Conservation (phyloP, 2,329 filamentous ascomycete genomes). For the Fusarium incarnatum region DNA sequence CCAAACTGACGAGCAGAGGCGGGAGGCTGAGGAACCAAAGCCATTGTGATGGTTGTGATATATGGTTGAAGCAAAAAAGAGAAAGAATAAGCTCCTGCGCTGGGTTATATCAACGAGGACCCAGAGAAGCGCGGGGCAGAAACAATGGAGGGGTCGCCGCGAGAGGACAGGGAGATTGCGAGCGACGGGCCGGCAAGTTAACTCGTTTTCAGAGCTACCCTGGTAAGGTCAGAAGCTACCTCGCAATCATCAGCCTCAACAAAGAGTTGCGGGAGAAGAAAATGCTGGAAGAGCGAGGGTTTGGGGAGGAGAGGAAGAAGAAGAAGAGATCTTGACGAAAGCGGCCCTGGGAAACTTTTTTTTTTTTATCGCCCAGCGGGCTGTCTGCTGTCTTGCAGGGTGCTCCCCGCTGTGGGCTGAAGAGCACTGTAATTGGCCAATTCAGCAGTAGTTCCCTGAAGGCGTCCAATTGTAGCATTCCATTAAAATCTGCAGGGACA, state of each 20-base stretch:
- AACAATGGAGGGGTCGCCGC: constrained; percentile 36
- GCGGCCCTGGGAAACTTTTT: constrained; percentile 47
- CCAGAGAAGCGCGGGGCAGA: constrained; percentile 48
- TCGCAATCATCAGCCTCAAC: constrained; percentile 54
- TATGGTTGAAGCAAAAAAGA: constrained; percentile 14
- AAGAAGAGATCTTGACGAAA: constrained; percentile 34
- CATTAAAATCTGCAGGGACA: constrained; percentile 41
- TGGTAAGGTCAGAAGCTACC: constrained; percentile 54
- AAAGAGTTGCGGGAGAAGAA: constrained; percentile 37
- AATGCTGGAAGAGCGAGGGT: constrained; percentile 40
- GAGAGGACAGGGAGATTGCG: constrained; percentile 46
- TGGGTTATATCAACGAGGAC: constrained; percentile 28
- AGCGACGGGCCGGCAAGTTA: constrained; percentile 53
- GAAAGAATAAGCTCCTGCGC: constrained; percentile 26
- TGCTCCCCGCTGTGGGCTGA: constrained; percentile 33
- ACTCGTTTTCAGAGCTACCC: constrained; percentile 55
- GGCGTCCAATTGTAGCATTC: constrained; percentile 35
- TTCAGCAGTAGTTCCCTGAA: constrained; percentile 25
- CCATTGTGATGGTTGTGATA: constrained; percentile 47
- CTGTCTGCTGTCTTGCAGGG: constrained; percentile 27
- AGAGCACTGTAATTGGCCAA: constrained; percentile 42
- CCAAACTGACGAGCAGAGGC: constrained; percentile 70
- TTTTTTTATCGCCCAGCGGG: constrained; percentile 42
- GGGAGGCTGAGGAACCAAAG: constrained; percentile 59
- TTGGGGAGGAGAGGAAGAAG: constrained; percentile 39